Conservation (phyloP, 768 basidiomycete genomes). For the Hortiboletus flavorubellus region DNA sequence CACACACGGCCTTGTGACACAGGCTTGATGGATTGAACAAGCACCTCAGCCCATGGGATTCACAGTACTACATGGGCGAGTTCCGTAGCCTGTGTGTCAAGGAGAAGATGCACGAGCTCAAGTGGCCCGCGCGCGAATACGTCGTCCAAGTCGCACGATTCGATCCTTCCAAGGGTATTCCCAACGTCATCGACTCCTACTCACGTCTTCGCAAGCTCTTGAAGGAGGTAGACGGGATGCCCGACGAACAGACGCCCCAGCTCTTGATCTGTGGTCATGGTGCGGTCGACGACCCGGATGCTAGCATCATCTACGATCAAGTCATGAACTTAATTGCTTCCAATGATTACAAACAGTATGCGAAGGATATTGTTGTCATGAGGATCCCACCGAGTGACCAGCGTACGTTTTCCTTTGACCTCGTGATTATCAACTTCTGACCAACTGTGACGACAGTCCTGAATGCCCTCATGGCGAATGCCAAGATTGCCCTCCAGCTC, state of each 20-base stretch:
- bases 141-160: conserved; percentile 92
- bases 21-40: conserved; percentile 96
- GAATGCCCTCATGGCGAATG: conserved; percentile 85
- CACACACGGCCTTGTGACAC: background rate
- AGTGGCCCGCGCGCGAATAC: conserved; percentile 82
- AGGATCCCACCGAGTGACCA: conserved; percentile 81
- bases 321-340: conserved; percentile 57
- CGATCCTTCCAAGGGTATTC: conserved; percentile 84
- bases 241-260: conserved; percentile 61
- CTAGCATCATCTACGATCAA: conserved; percentile 86
- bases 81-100: conserved; percentile 73
- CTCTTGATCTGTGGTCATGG: conserved; percentile 86
- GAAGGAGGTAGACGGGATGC: conserved; percentile 38
- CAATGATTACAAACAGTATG: conserved; percentile 49
- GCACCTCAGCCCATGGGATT: conserved; percentile 74
- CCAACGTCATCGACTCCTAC: conserved; percentile 85
- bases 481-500: conserved; percentile 87
- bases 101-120: conserved; percentile 77
- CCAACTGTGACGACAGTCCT: conserved; percentile 48
- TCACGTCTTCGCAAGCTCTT: conserved; percentile 74
- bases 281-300: conserved; percentile 93
- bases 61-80: conserved; percentile 87
- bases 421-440: conserved; percentile 2
- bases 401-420: conserved; percentile 42
- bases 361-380: conserved; percentile 72